Base-by-base conservation (phyloP, 345 rosid genomes). In the Eucalyptus erythrocorys region DNA sequence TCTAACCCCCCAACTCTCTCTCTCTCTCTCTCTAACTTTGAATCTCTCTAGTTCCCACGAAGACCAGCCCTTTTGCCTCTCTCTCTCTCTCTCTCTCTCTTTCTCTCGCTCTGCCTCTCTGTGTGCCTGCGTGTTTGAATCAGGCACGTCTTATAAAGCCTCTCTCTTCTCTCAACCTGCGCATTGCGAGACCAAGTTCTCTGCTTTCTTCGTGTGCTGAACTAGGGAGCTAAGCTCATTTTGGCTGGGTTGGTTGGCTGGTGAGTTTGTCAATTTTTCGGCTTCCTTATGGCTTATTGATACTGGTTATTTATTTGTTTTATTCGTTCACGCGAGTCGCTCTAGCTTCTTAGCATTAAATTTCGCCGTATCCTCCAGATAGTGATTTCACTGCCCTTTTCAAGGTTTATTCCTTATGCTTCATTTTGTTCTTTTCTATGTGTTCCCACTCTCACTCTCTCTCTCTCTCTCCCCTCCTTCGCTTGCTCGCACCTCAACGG, bases 361-460 rank as follows among this genome's bases (percentile, higher is more conserved):
- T 59, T 86, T 93, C 86, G 88, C 90, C 84, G 89, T 92, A 89
- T 88, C 86, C 88, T 91, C 86, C 84, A 85, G 98, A 95, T 93
- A 90, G 95, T 94, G 97, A 95, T 94, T 95, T 94, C 94, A 95
- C 96, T 97, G 93, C 95, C 92, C 94, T 92, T 97, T 95, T 95
- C 97, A 94, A 95, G 92, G 99, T 95, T 96, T 95, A 96, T 97
- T 96, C 98, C 95, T 96, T 96, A 43, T 95, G 40, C 94, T 93
- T 94, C 95, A 94, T 92, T 91, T 90, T 88, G 89, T 93, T 91
- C 90, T 88, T 91, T 94, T 90, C 93, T 89, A 86, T 88, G 89
- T 48, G 90, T 49, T 86, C 89, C 89, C 91, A 48, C 91, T 92
- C 93, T 92, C 93, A 88, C 89, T 90, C 87, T 48, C 68, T 51